Percentiles rank a stretch among this genome's conserved stretches.
Conservation (phyloP, 1,284 basidiomycete genomes). For the Trametes pubescens region DNA sequence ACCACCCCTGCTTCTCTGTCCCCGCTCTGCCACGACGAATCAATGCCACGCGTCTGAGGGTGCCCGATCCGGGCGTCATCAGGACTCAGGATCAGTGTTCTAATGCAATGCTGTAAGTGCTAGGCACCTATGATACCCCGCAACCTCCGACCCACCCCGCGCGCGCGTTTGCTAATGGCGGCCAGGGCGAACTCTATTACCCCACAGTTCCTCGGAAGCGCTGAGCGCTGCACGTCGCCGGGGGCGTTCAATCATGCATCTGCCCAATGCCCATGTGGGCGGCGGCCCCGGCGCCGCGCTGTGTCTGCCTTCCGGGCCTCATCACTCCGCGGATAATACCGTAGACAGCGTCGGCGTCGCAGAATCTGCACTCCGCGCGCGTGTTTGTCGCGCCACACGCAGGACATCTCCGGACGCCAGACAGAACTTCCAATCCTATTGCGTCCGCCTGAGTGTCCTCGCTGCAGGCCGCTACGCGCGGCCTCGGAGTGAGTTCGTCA, state of each 20-base stretch:
- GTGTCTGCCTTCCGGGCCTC: background rate
- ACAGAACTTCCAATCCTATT: background rate
- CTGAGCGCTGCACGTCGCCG: background rate
- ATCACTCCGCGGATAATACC: background rate
- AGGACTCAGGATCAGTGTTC: background rate
- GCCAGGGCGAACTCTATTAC: background rate
- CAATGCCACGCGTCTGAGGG: background rate
- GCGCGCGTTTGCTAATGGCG: slow-evolving; percentile 9
- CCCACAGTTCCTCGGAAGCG: background rate
- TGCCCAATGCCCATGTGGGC: background rate
- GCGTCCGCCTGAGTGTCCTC: background rate
- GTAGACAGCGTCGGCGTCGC: background rate
- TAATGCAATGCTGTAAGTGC: background rate
- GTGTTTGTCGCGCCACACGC: background rate
- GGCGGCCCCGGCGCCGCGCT: background rate
- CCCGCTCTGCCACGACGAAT: background rate
- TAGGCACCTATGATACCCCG: background rate
- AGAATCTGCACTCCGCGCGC: background rate
- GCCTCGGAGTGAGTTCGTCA: background rate
- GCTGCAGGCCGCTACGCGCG: background rate
- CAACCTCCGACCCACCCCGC: slow-evolving; percentile 13
- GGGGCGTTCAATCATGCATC: slow-evolving; percentile 1
- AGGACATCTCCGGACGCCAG: background rate
- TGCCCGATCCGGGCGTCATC: background rate
- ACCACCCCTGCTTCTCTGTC: background rate